Percentiles rank a stretch among this genome's conserved stretches.
Conservation (phyloP, 805 yeast genomes). For the Candida bentonensis region DNA sequence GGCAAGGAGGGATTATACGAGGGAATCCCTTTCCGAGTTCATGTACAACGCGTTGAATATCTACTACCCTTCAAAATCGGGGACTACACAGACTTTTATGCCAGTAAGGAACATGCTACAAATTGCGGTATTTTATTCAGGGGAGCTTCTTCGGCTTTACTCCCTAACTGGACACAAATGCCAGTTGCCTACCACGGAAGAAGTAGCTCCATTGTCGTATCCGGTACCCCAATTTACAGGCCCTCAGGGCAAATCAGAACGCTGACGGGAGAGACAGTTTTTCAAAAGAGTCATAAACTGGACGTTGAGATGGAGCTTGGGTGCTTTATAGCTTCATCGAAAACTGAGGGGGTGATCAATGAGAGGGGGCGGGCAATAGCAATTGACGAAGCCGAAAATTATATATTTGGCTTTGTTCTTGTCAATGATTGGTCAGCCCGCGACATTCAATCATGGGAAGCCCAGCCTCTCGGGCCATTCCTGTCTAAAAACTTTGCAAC, state of each 20-base stretch:
- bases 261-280: constrained; percentile 3
- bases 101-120: constrained; percentile 13
- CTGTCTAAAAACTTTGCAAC: constrained; percentile 16
- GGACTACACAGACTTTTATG: constrained; percentile 17
- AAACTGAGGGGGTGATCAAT: too few species aligned
- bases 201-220: constrained; percentile 14
- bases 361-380: constrained; percentile 10
- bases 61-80: constrained; percentile 13
- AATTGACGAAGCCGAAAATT: constrained; percentile 11
- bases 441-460: constrained; percentile 17
- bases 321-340: constrained; percentile 11
- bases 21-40: too few species aligned
- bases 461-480: constrained; percentile 17
- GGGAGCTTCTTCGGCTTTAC: constrained; percentile 13
- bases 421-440: constrained; percentile 18
- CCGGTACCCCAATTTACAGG: constrained; percentile 13
- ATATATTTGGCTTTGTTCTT: constrained; percentile 15
- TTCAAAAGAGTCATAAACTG: constrained; percentile 6
- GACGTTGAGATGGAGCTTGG: constrained; percentile 16
- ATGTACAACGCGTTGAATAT: too few species aligned
- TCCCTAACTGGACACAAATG: constrained; percentile 14
- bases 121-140: constrained; percentile 14
- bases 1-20: too few species aligned
- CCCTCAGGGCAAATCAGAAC: constrained; percentile 13
- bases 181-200: constrained; percentile 18